Conservation (phyloP, 2,329 filamentous ascomycete species). For the Apiospora pterosperma region DNA sequence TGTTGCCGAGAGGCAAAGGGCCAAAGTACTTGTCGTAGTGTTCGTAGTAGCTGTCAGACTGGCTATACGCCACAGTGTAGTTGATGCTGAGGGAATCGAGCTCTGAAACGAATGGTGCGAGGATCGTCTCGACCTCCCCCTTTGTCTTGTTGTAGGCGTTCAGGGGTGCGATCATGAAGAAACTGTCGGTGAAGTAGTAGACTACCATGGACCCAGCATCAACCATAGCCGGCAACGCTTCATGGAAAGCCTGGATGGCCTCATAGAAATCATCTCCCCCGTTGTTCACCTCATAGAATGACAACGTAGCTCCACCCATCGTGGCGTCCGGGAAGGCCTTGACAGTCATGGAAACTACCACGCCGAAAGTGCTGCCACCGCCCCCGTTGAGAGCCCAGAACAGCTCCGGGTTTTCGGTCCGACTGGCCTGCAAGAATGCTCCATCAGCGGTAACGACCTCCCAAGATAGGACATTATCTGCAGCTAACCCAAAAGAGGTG, state of each 20-base stretch:
- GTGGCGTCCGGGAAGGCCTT: conserved; percentile 17
- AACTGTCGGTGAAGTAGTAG: conserved; percentile 17
- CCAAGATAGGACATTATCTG: conserved; percentile 52
- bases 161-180: conserved; percentile 18
- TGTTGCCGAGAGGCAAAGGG: conserved; percentile 30
- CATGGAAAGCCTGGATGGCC: conserved; percentile 19
- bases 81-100: conserved; percentile 21
- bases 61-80: conserved; percentile 19
- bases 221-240: conserved; percentile 19
- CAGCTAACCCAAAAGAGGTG: conserved; percentile 53
- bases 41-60: conserved; percentile 26
- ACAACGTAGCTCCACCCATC: conserved; percentile 17
- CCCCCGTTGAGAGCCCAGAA: conserved; percentile 53
- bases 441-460: conserved; percentile 38
- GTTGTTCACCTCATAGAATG: conserved; percentile 12
- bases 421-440: conserved; percentile 33
- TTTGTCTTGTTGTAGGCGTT: conserved; percentile 26
- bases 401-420: conserved; percentile 41
- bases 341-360: conserved; percentile 33
- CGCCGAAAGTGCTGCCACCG: conserved; percentile 46
- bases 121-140: conserved; percentile 22
- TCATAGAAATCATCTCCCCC: conserved; percentile 16
- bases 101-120: conserved; percentile 21
- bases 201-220: conserved; percentile 21
- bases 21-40: conserved; percentile 33